Percentiles rank a stretch among this genome's conserved stretches.
Evolutionary conservation across 345 rosid genomes (phyloP).

Genomic region (Mallotus nudiflorus): DNA sequence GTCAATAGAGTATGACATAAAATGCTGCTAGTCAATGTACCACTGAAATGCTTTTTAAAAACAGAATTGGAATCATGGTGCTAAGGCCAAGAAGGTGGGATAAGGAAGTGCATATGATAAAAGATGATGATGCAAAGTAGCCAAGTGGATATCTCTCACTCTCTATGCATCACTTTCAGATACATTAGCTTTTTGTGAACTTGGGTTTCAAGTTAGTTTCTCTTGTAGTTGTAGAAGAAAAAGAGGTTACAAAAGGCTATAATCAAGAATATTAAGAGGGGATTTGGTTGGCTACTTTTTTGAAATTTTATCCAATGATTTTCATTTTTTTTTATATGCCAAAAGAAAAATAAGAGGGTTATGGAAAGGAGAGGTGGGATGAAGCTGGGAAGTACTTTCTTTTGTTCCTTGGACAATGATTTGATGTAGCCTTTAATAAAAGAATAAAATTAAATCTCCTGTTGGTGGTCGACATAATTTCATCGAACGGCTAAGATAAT

Average conservation of each 20-base stretch:
- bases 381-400: no score
- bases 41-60: background rate
- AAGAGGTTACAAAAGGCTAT: background rate
- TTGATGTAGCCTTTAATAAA: no score
- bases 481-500: no score
- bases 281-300: background rate
- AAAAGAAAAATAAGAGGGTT: no score
- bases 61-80: constrained; percentile 14
- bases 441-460: no score
- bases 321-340: background rate
- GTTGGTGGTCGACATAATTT: no score
- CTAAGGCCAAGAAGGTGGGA: constrained; percentile 11
- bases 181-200: background rate
- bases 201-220: background rate
- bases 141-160: constrained; percentile 3
- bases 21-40: constrained; percentile 9
- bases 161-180: constrained; percentile 11
- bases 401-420: no score
- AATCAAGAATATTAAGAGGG: constrained; percentile 22
- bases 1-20: background rate
- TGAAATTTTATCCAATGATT: background rate
- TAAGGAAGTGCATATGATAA: constrained; percentile 2
- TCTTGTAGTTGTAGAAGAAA: background rate
- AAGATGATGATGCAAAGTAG: constrained; percentile 19
- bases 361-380: background rate